Conservation (phyloP, 73 alveolate genomes). For the Blepharisma stoltei region DNA sequence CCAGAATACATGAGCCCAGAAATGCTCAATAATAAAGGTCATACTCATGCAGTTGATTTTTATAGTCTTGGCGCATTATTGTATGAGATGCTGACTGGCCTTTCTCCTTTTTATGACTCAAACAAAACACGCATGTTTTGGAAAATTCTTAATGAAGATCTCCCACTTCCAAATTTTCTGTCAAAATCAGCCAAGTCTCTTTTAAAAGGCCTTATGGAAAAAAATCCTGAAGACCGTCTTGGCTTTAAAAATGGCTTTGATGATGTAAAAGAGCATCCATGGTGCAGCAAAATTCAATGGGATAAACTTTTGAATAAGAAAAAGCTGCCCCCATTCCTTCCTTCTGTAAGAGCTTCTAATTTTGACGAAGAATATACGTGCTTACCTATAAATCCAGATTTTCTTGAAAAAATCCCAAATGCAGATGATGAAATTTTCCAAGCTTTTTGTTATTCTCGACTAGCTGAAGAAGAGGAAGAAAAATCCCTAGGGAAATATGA, state of each 20-base stretch:
- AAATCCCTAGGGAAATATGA: too few species aligned
- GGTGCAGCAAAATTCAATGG: slow-evolving; percentile 37
- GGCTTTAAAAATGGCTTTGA: slow-evolving; percentile 49
- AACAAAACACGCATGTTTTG: slow-evolving; percentile 32
- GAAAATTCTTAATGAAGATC: slow-evolving; percentile 35
- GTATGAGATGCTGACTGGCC: slow-evolving; percentile 59
- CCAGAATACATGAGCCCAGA: slow-evolving; percentile 57
- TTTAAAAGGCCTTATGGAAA: not conserved
- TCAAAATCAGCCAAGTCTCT: not conserved
- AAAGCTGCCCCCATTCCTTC: slow-evolving; percentile 29
- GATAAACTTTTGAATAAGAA: slow-evolving; percentile 5
- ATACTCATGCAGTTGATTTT: slow-evolving; percentile 51
- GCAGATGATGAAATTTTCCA: too few species aligned
- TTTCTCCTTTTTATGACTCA: slow-evolving; percentile 50
- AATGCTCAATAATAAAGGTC: slow-evolving; percentile 47
- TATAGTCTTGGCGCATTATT: slow-evolving; percentile 56
- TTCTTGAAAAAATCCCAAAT: slow-evolving; percentile 6
- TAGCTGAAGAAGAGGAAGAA: too few species aligned
- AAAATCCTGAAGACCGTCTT: slow-evolving; percentile 44
- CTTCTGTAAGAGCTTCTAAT: slow-evolving; percentile 6
- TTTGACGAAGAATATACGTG: slow-evolving; percentile 30
- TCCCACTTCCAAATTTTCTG: slow-evolving; percentile 29
- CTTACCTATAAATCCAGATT: slow-evolving; percentile 42
- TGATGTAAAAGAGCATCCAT: slow-evolving; percentile 67
- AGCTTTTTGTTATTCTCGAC: too few species aligned